phyloP scores from a whole-genome alignment of 345 rosid genomes.

The Salix suchowensis region DNA sequence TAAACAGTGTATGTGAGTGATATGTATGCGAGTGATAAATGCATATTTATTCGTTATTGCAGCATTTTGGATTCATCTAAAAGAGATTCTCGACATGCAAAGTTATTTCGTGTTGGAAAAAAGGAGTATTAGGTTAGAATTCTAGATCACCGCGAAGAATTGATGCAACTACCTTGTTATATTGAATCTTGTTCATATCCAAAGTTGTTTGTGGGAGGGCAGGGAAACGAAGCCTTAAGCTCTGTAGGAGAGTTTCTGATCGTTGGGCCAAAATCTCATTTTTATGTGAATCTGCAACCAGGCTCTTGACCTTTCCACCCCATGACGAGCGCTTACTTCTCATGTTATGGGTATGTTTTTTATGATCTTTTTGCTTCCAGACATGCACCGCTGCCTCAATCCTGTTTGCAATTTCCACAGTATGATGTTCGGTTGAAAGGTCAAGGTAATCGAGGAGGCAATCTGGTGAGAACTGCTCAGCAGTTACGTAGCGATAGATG shows the following conservation, averaged over 20 bases:
- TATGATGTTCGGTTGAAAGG: constrained; percentile 77
- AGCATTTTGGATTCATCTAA: background rate
- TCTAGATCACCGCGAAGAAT: background rate
- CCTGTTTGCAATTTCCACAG: constrained; percentile 75
- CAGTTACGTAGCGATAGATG: constrained; percentile 71
- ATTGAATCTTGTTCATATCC: constrained; percentile 97
- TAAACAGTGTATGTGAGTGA: too few relatives aligned
- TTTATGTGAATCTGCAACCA: constrained; percentile 57
- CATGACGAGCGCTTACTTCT: constrained; percentile 57
- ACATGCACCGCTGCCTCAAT: constrained; percentile 80
- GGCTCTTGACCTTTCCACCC: constrained; percentile 93
- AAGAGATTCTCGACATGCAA: background rate
- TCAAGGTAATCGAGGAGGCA: constrained; percentile 84
- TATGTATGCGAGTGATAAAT: too few relatives aligned
- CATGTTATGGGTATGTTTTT: constrained; percentile 32
- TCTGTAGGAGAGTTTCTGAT: constrained; percentile 72
- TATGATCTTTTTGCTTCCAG: constrained; percentile 70
- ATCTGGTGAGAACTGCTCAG: constrained; percentile 78
- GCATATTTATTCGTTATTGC: background rate
- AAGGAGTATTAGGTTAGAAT: too few relatives aligned
- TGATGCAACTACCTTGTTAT: constrained; percentile 53
- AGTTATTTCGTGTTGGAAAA: background rate
- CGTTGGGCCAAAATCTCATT: constrained; percentile 57
- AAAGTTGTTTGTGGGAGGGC: constrained; percentile 89
- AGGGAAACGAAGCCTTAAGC: constrained; percentile 73